These are phyloP conservation scores for Apiospora koreana DNA, from an alignment of 2,329 filamentous ascomycete genomes.

Conservation along the genomic window DNA sequence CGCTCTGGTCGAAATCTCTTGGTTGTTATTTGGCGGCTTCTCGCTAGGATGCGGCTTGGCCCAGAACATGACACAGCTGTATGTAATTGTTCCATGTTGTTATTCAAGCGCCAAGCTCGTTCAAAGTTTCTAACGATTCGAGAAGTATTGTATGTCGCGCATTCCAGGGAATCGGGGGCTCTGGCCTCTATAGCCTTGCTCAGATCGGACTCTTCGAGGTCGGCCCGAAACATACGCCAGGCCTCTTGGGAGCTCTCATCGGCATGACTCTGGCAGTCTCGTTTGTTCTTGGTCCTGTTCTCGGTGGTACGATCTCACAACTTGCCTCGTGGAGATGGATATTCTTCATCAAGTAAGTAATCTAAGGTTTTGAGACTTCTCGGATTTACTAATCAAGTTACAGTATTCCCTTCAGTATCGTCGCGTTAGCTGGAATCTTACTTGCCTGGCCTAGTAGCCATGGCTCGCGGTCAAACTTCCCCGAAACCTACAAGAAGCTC, in stretches of 20 bases:
- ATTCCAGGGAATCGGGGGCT: constrained; percentile 62
- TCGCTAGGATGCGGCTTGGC: constrained; percentile 56
- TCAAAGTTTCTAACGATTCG: not conserved
- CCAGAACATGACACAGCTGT: constrained; percentile 53
- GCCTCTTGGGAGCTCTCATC: constrained; percentile 55
- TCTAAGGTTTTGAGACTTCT: not conserved
- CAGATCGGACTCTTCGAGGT: constrained; percentile 60
- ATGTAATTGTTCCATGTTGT: constrained; percentile 22
- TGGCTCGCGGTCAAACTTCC: constrained; percentile 37
- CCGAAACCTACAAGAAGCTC: constrained; percentile 46
- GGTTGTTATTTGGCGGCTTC: constrained; percentile 56
- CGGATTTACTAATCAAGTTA: not conserved
- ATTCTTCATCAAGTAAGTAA: constrained; percentile 61
- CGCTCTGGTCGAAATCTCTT: constrained; percentile 50
- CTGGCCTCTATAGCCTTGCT: constrained; percentile 61
- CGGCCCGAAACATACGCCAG: constrained; percentile 52
- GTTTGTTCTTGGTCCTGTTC: constrained; percentile 58
- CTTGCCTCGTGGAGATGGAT: constrained; percentile 58
- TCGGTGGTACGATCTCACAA: constrained; percentile 58
- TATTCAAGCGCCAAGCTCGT: not conserved
- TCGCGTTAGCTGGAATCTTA: constrained; percentile 48
- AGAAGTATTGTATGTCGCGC: constrained; percentile 58
- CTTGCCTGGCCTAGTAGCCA: constrained; percentile 45
- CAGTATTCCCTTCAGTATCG: constrained; percentile 51
- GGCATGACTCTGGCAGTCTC: constrained; percentile 58